These are phyloP conservation scores for Suaeda aralocaspica DNA, from an alignment of 148 eudicot genomes.

Conservation along the genomic window DNA sequence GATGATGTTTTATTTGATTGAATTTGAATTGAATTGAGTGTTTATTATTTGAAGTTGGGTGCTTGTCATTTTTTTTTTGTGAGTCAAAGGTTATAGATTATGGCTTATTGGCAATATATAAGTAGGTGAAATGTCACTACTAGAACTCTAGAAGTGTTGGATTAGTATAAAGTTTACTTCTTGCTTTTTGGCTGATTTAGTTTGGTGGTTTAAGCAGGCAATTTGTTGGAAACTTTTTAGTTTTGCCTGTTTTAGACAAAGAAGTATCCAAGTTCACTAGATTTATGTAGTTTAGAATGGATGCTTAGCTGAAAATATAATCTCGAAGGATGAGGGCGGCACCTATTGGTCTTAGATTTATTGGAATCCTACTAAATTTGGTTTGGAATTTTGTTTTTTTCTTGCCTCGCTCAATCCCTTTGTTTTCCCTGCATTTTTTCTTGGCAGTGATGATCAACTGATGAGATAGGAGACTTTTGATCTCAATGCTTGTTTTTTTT, in stretches of 20 bases:
- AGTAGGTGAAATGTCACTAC: conserved; percentile 14
- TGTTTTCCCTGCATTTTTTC: neutral
- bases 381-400: neutral
- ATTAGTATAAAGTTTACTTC: neutral
- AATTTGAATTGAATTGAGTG: neutral
- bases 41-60: neutral
- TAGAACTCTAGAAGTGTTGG: neutral
- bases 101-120: neutral
- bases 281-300: too few species aligned
- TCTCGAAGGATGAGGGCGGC: neutral
- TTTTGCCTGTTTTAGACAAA: neutral
- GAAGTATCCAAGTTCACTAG: neutral
- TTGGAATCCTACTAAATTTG: too few species aligned
- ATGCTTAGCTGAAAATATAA: neutral
- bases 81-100: conserved; percentile 16
- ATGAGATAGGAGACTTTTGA: neutral
- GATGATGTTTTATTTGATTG: neutral
- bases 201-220: neutral
- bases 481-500: neutral
- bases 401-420: neutral
- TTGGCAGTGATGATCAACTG: neutral
- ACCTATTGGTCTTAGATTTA: too few species aligned
- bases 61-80: conserved; percentile 3
- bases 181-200: neutral
- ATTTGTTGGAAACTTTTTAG: neutral